Conservation (phyloP, 805 yeast species). For the Kuraishia molischiana region DNA sequence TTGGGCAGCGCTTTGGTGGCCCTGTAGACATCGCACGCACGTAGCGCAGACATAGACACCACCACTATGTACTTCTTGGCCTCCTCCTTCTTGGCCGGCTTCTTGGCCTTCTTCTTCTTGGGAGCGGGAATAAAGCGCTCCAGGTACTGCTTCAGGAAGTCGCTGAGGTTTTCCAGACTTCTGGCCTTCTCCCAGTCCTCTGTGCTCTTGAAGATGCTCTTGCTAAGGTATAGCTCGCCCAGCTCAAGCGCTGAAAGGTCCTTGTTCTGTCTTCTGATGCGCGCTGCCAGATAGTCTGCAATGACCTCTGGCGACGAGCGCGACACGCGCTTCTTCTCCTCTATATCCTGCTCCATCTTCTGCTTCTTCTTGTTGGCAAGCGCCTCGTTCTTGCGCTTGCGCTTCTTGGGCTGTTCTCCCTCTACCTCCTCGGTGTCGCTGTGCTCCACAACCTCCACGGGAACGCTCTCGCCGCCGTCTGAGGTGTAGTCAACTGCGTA, state of each 20-base stretch:
- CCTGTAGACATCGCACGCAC: constrained; percentile 81
- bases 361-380: constrained; percentile 55
- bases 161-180: constrained; percentile 41
- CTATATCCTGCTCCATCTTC: constrained; percentile 56
- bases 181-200: constrained; percentile 46
- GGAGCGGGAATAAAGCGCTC: constrained; percentile 30
- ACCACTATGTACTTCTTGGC: constrained; percentile 39
- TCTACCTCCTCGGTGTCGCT: constrained; percentile 10
- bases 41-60: constrained; percentile 66
- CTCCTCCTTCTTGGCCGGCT: constrained; percentile 16
- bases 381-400: constrained; percentile 26
- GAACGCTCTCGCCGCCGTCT: constrained; percentile 27
- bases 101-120: constrained; percentile 18
- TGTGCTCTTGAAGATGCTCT: constrained; percentile 50
- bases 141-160: constrained; percentile 44
- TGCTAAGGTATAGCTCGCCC: constrained; percentile 48
- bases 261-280: constrained; percentile 49
- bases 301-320: constrained; percentile 46
- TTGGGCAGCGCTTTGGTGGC: constrained; percentile 34
- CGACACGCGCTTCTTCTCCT: constrained; percentile 48
- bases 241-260: constrained; percentile 71
- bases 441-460: constrained; percentile 20
- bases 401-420: constrained; percentile 16
- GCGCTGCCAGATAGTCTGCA: constrained; percentile 56
- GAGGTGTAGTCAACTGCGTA: constrained; percentile 38